Evolutionary conservation across 75 land plant species (phyloP), one percentile per base, ranked within the genome.

Genomic region (Larix kaempferi): DNA sequence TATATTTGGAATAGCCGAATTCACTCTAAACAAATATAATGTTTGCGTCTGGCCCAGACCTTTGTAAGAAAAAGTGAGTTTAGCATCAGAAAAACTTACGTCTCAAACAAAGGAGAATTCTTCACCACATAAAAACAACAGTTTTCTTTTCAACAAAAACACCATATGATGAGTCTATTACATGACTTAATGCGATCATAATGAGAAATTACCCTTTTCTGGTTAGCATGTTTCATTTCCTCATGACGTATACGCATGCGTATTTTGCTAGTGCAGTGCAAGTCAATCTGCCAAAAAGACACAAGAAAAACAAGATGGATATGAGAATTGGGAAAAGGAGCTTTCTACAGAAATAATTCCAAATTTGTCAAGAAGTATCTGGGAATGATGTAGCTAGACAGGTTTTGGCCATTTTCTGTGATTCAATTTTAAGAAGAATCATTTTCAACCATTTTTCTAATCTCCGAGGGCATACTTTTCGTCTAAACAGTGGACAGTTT

Each of bases 151-250:
- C 15, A 66, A 22, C 19, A 61, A 74, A 7, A 3, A 52, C 56
- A 25, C 75, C 57, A 14, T 56, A 74, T 26, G 37, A 74, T 56
- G 7, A 54, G 21, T 27, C 35, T 54, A 26, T 55, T 56, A 23
- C 15, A 76, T 52, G 57, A 22, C n/a, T 55, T 62, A 72, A 52
- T 39, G 44, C 35, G 14, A 61, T 7, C 57, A 49, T 63, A 54
- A 62, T 55, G 5, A 69, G 56, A 52, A 74, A 39, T 81, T 89
- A 96, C 99, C 93, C 85, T 80, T 87, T 78, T 86, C 73, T 89
- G 91, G 60, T 77, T 75, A 19, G 93, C 87, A 56, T 84, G 56
- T 69, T 78, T 92, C 74, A 82, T 92, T 78, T 94, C 93, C 63
- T 96, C 89, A 74, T 76, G 82, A 22, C 90, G 91, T 59, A 94